Base-by-base conservation (phyloP, 2,329 filamentous ascomycete species). In the Neopestalotiopsis rosae region DNA sequence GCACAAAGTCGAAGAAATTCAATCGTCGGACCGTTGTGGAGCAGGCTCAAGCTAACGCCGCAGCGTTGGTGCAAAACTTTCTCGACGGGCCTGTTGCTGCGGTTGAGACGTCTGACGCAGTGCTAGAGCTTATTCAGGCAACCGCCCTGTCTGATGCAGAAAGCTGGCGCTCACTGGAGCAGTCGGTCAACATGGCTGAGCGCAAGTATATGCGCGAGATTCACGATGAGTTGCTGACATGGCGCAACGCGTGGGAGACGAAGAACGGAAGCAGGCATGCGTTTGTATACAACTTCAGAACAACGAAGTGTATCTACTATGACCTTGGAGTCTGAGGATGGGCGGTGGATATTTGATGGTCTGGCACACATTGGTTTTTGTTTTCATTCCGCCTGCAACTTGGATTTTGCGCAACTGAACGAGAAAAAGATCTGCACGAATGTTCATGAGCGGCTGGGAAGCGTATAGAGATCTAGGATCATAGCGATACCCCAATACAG, bases 201-300 rank as follows among this genome's bases (percentile, higher is more conserved):
- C 89, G 93, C 74, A 91, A 93, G 76, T 98, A 97, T 76, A 83
- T 97, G 59, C 87, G 90, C 34, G 93, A 98, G 77, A 87, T 98
- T 57, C 92, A 96, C 76, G 92, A 94, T 70, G 84, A 95, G 79
- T 84, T 98, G 66, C 83, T 77, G 81, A 87, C 75, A 81, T 96
- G 84, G 89, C 89, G 78, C 80, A 84, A 72, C 81, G 87, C 78
- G 84, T 90, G 84, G 81, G 86, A 83, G 83, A 81, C 73, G 69
- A 83, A 84, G 71, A 78, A 85, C 4, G 87, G 85, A 9, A 86
- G 87, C 30, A 87, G 88, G 61, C 93, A 95, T 78, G 92, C 93
- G 12, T 97, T 97, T 81, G 88, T 98, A 66, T 97, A 97, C 81
- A 97, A 97, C 76, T 97, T 97, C 75, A 86, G 94, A 69, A 97